phyloP scores from a whole-genome alignment of 139 green algal species.

The Deuterostichococcus epilithicus region DNA sequence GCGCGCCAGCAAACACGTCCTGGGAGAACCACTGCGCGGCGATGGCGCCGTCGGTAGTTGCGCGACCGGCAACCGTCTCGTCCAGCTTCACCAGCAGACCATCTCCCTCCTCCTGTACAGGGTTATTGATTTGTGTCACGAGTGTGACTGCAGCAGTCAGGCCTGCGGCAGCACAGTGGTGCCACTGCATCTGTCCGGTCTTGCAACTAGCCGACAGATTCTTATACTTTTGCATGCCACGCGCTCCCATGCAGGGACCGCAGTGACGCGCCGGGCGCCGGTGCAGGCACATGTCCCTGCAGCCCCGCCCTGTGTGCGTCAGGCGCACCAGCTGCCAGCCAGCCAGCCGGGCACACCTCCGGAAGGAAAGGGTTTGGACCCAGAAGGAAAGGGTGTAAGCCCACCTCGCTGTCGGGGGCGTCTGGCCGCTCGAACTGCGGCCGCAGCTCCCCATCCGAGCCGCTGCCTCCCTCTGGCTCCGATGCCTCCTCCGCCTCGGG shows the following conservation, averaged over 20 bases:
- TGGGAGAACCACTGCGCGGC: conserved; percentile 85
- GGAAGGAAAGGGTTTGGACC: no score
- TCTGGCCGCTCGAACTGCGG: not conserved
- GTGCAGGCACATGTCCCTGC: no score
- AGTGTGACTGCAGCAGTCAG: not conserved
- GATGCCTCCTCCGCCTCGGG: conserved; percentile 26
- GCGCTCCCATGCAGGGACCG: no score
- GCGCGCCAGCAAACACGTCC: conserved; percentile 65
- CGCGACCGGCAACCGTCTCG: conserved; percentile 43
- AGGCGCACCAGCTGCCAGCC: no score
- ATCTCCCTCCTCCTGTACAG: conserved; percentile 30
- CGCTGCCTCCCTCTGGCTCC: conserved; percentile 21
- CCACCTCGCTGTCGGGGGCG: not conserved
- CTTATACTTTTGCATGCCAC: no score
- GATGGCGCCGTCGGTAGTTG: conserved; percentile 43
- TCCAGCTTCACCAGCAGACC: conserved; percentile 74
- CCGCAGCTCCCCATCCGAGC: conserved; percentile 56
- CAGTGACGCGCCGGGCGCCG: no score
- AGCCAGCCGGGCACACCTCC: no score
- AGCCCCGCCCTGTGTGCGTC: no score
- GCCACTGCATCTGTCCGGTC: not conserved
- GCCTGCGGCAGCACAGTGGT: not conserved
- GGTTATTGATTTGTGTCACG: not conserved
- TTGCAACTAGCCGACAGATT: no score
- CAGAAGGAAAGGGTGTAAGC: no score